Conservation (phyloP, 495 filamentous ascomycete species). For the Thermothielavioides terrestris region DNA sequence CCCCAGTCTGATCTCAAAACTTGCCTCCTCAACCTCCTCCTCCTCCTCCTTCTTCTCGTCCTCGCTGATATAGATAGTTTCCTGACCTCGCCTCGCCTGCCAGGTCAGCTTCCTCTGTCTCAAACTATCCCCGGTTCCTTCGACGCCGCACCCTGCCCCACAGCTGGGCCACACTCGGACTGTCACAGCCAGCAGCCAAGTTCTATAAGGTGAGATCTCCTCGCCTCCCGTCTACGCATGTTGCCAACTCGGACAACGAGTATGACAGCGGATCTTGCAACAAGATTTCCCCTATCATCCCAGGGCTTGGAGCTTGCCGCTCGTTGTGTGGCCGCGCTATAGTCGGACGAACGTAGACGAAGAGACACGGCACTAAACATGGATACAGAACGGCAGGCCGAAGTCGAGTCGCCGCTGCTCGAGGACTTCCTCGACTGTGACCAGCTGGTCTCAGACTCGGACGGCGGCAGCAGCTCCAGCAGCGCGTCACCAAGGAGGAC, state of each 20-base stretch:
- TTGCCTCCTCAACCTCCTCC: neutral
- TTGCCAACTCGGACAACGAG: neutral
- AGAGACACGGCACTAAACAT: conserved; percentile 13
- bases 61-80: conserved; percentile 16
- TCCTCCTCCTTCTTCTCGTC: conserved; percentile 4
- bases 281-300: too few relatives aligned
- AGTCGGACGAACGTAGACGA: neutral
- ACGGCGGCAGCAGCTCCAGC: conserved; percentile 10
- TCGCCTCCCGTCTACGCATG: neutral
- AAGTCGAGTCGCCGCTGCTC: conserved; percentile 10
- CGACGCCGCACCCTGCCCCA: conserved; percentile 19
- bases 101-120: conserved; percentile 15
- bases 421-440: conserved; percentile 16
- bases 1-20: too few relatives aligned
- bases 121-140: conserved; percentile 9
- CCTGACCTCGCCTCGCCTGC: conserved; percentile 9
- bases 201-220: conserved; percentile 4
- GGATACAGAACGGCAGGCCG: conserved; percentile 17
- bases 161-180: conserved; percentile 10
- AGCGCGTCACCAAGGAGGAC: conserved; percentile 9
- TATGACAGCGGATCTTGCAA: too few relatives aligned
- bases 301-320: neutral
- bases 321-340: neutral
- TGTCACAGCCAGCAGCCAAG: conserved; percentile 1
- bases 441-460: conserved; percentile 13